Evolutionary conservation across 495 filamentous ascomycete species (phyloP).

Genomic region (Halenospora varia): DNA sequence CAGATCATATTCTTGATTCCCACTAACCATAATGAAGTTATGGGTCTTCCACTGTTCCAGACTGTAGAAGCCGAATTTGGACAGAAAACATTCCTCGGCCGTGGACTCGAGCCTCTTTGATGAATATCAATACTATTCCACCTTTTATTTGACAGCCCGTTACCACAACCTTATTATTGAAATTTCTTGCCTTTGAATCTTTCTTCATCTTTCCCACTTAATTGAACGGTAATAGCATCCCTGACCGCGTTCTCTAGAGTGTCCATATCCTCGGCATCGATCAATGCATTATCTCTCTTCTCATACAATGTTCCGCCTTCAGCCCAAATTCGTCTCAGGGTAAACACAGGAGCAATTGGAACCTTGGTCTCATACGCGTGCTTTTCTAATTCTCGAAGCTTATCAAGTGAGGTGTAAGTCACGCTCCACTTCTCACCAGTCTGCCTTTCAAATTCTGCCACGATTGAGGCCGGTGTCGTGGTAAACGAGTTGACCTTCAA

Average conservation of each 20-base stretch:
- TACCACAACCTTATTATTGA: no score
- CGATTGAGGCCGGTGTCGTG: slow-evolving; percentile 54
- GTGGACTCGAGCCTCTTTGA: slow-evolving; percentile 23
- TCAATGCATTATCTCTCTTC: slow-evolving; percentile 56
- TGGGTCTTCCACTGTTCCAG: slow-evolving; percentile 22
- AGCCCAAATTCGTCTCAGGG: slow-evolving; percentile 64
- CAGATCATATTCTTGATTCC: background rate
- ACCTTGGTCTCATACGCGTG: slow-evolving; percentile 47
- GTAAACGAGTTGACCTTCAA: slow-evolving; percentile 69
- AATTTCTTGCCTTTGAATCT: background rate
- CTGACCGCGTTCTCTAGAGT: slow-evolving; percentile 42
- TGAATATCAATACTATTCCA: slow-evolving; percentile 16
- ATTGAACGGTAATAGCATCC: slow-evolving; percentile 21
- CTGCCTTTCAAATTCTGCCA: slow-evolving; percentile 62
- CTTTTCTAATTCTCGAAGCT: slow-evolving; percentile 47
- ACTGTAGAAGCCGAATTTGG: slow-evolving; percentile 25
- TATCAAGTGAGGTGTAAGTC: slow-evolving; percentile 44
- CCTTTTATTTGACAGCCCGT: background rate
- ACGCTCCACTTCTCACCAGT: slow-evolving; percentile 53
- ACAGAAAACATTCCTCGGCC: slow-evolving; percentile 25
- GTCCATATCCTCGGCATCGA: slow-evolving; percentile 45
- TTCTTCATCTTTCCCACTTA: background rate
- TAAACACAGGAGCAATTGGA: slow-evolving; percentile 49
- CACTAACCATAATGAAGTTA: background rate
- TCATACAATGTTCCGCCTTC: slow-evolving; percentile 67